Evolutionary conservation across 257 asterid genomes (phyloP).

Genomic region (Solanum lycopersicoides): DNA sequence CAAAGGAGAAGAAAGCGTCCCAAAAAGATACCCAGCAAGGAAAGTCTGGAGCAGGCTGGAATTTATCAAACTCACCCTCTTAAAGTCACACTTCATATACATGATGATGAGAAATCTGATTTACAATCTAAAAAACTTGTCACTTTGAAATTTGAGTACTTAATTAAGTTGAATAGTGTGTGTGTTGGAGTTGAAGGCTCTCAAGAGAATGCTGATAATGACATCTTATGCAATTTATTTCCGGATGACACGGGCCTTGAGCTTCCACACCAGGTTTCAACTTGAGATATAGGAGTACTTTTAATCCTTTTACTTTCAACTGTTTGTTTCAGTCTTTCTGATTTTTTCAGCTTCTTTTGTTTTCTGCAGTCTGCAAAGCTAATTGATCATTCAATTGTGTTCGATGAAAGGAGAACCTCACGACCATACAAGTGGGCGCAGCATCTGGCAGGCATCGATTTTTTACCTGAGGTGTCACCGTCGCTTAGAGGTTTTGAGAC

Average conservation of each 20-base stretch:
- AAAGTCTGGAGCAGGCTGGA: slow-evolving; percentile 75
- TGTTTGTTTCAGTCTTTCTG: not conserved
- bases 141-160: slow-evolving; percentile 77
- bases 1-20: slow-evolving; percentile 92
- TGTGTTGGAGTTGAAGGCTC: slow-evolving; percentile 87
- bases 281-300: slow-evolving; percentile 3
- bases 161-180: slow-evolving; percentile 59
- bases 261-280: slow-evolving; percentile 87
- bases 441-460: slow-evolving; percentile 95
- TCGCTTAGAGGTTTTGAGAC: slow-evolving; percentile 38
- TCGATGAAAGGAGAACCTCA: slow-evolving; percentile 64
- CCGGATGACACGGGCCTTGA: slow-evolving; percentile 94
- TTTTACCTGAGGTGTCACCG: slow-evolving; percentile 92
- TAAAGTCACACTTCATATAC: slow-evolving; percentile 61
- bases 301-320: not conserved
- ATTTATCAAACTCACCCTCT: slow-evolving; percentile 88
- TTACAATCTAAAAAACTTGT: slow-evolving; percentile 40
- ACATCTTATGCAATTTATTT: slow-evolving; percentile 83
- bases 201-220: slow-evolving; percentile 43
- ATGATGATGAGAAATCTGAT: slow-evolving; percentile 51
- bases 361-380: slow-evolving; percentile 82
- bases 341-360: slow-evolving; percentile 6
- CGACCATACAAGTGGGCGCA: slow-evolving; percentile 98
- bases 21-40: slow-evolving; percentile 76
- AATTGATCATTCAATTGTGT: slow-evolving; percentile 45